Conservation (phyloP, 2,329 filamentous ascomycete genomes). For the Monosporascus sp. region DNA sequence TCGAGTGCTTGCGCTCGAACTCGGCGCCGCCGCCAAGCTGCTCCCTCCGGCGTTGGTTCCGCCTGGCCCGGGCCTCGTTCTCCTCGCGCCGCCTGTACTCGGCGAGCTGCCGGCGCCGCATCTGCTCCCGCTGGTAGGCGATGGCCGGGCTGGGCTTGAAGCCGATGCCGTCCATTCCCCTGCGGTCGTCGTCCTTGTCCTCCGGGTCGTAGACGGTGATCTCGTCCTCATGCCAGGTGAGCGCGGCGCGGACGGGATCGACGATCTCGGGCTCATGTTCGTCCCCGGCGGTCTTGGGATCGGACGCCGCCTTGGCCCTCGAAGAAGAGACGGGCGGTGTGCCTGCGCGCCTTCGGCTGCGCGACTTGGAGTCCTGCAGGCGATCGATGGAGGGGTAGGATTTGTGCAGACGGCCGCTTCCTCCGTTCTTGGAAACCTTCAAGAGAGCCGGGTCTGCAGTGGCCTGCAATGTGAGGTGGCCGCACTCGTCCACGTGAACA, state of each 20-base stretch:
- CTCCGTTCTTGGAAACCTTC: constrained; percentile 7
- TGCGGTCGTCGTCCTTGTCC: constrained; percentile 61
- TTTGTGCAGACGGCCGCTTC: constrained; percentile 22
- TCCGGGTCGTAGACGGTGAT: constrained; percentile 61
- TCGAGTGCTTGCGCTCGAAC: constrained; percentile 20
- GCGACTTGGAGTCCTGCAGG: constrained; percentile 33
- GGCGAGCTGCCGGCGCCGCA: constrained; percentile 54
- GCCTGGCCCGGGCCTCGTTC: constrained; percentile 50
- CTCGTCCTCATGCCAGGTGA: constrained; percentile 64
- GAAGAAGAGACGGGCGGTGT: constrained; percentile 19
- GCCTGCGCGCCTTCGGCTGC: constrained; percentile 20
- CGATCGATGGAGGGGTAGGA: constrained; percentile 35
- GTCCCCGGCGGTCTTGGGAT: constrained; percentile 16
- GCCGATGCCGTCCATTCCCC: constrained; percentile 62
- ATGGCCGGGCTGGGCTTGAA: constrained; percentile 60
- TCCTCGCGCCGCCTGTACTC: constrained; percentile 59
- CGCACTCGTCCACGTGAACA: constrained; percentile 9
- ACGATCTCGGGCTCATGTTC: constrained; percentile 34
- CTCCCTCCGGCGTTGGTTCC: constrained; percentile 46
- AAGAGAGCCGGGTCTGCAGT: constrained; percentile 18
- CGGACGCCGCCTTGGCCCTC: constrained; percentile 13
- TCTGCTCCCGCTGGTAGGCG: constrained; percentile 51
- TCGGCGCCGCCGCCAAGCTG: constrained; percentile 19
- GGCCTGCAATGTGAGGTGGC: constrained; percentile 12
- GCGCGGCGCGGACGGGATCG: constrained; percentile 51